These are phyloP conservation scores for Wickerhamiella azyma DNA, from an alignment of 805 yeast species.

Conservation along the genomic window DNA sequence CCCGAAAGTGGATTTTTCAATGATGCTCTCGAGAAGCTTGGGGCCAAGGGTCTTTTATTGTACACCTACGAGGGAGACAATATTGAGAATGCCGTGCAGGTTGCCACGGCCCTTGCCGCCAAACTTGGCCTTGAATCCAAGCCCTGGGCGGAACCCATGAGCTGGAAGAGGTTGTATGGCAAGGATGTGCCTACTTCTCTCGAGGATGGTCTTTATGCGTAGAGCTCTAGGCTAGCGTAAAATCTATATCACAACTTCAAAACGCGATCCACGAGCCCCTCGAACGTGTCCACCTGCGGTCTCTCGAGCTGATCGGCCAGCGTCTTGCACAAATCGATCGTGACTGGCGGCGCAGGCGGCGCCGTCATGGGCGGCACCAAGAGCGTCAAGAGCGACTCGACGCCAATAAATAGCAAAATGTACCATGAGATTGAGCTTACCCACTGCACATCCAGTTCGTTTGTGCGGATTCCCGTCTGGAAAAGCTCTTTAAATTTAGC, in stretches of 20 bases:
- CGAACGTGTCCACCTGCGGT: background rate
- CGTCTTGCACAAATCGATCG: constrained; percentile 1
- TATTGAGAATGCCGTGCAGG: constrained; percentile 46
- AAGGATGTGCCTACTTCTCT: constrained; percentile 50
- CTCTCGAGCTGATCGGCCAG: background rate
- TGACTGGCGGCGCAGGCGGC: constrained; percentile 1
- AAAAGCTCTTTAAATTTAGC: constrained; percentile 82
- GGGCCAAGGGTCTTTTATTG: constrained; percentile 26
- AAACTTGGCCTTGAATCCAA: constrained; percentile 19
- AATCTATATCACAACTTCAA: background rate
- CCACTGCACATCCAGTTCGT: constrained; percentile 79
- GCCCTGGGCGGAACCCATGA: constrained; percentile 36
- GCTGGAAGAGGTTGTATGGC: constrained; percentile 85
- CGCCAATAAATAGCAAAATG: constrained; percentile 73
- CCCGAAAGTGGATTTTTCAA: constrained; percentile 2
- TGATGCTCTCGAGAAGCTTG: background rate
- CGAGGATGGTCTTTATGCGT: constrained; percentile 67
- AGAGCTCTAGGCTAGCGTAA: constrained; percentile 5
- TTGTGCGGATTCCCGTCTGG: constrained; percentile 73
- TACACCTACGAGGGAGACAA: constrained; percentile 89
- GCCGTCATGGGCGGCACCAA: constrained; percentile 27
- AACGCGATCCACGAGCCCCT: background rate
- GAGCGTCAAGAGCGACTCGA: constrained; percentile 63
- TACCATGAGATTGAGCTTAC: constrained; percentile 95
- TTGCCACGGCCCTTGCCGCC: constrained; percentile 31